These are phyloP conservation scores for Ogataea trehalophila DNA, from an alignment of 805 yeast species.

Conservation along the genomic window DNA sequence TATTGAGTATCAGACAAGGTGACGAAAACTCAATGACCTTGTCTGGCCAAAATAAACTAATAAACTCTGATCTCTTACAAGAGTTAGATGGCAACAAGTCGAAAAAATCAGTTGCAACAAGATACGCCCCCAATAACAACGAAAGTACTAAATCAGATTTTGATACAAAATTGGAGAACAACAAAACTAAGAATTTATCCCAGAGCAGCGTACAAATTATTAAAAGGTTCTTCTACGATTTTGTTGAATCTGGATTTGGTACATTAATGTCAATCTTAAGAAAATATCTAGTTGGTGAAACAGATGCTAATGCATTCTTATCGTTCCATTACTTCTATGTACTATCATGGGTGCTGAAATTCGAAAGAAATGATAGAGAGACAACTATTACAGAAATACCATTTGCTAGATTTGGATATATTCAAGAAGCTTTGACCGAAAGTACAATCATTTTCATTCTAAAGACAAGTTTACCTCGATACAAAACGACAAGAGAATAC, in stretches of 20 bases:
- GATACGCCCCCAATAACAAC: constrained; percentile 10
- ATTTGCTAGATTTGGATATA: constrained; percentile 19
- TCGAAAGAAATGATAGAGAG: constrained; percentile 43
- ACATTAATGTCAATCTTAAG: constrained; percentile 52
- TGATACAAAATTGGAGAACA: constrained; percentile 23
- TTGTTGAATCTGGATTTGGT: constrained; percentile 73
- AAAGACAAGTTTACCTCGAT: constrained; percentile 32
- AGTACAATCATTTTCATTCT: constrained; percentile 50
- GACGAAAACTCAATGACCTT: constrained; percentile 57
- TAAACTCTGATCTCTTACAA: constrained; percentile 45
- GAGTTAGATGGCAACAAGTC: constrained; percentile 61
- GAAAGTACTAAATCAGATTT: constrained; percentile 27
- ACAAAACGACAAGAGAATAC: constrained; percentile 42
- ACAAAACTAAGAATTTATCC: constrained; percentile 27
- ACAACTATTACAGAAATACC: constrained; percentile 28
- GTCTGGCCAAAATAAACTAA: constrained; percentile 57
- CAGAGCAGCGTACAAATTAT: constrained; percentile 30
- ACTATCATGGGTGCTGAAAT: constrained; percentile 71
- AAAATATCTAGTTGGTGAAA: constrained; percentile 18
- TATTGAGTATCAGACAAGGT: constrained; percentile 64
- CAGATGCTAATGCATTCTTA: constrained; percentile 29
- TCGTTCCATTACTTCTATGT: constrained; percentile 51
- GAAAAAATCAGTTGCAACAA: constrained; percentile 44
- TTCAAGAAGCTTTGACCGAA: constrained; percentile 49
- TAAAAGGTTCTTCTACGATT: constrained; percentile 46